Conservation (phyloP, 768 basidiomycete species). For the Auriscalpium microsporum region DNA sequence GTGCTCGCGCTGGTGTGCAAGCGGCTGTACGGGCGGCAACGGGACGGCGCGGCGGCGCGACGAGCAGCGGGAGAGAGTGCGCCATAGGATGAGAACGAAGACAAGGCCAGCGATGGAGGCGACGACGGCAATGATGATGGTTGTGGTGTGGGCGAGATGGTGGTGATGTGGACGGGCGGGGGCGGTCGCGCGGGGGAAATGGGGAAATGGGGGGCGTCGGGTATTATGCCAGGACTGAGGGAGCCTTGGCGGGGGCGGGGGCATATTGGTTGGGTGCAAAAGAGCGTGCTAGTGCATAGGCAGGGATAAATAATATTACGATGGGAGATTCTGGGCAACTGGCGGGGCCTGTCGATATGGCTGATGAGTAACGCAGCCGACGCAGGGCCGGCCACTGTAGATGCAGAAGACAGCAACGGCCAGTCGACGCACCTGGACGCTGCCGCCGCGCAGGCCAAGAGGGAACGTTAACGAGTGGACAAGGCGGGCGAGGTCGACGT, state of each 20-base stretch:
- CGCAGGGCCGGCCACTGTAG: too few species aligned
- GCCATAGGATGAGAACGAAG: slow-evolving; percentile 29
- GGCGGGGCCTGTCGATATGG: too few species aligned
- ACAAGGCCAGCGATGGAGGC: slow-evolving; percentile 34
- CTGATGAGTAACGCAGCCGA: too few species aligned
- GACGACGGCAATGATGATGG: slow-evolving; percentile 43
- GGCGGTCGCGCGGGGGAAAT: background rate
- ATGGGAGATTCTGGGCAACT: background rate
- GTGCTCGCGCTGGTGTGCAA: slow-evolving; percentile 52
- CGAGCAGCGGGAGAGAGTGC: slow-evolving; percentile 28
- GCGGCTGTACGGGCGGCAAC: slow-evolving; percentile 56
- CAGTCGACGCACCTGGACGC: too few species aligned
- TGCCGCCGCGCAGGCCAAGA: too few species aligned
- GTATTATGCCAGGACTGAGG: background rate
- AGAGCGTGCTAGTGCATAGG: slow-evolving; percentile 1
- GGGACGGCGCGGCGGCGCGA: slow-evolving; percentile 31
- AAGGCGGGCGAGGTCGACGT: too few species aligned
- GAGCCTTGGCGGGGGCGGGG: background rate
- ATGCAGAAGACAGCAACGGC: too few species aligned
- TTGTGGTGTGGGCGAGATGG: slow-evolving; percentile 23
- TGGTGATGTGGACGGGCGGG: background rate
- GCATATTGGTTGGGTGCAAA: background rate
- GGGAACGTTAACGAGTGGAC: too few species aligned
- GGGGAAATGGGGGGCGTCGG: background rate
- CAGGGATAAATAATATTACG: background rate